Conservation (phyloP, 1,139 yeast species). For the Pichia kudriavzevii region DNA sequence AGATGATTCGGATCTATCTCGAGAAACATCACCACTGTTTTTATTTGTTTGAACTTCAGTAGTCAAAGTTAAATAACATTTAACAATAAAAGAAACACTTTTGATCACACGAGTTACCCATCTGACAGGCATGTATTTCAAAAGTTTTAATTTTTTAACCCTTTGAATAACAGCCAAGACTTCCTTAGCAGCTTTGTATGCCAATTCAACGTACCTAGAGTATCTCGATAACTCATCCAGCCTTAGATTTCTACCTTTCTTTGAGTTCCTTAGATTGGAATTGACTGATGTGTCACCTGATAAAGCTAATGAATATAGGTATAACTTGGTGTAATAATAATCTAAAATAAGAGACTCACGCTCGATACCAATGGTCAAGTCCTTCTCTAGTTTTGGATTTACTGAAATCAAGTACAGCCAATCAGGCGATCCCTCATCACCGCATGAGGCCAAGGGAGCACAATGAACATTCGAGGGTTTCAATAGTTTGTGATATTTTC, state of each 20-base stretch:
- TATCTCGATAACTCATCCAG: conserved; percentile 67
- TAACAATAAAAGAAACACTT: conserved; percentile 84
- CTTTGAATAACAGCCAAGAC: conserved; percentile 65
- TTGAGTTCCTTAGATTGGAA: conserved; percentile 17
- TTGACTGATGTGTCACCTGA: conserved; percentile 34
- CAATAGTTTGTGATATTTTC: conserved; percentile 50
- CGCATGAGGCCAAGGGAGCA: conserved; percentile 13
- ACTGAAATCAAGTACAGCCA: conserved; percentile 17
- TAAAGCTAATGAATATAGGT: conserved; percentile 76
- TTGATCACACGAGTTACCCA: conserved; percentile 88
- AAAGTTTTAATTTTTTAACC: conserved; percentile 54
- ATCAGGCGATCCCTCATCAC: conserved; percentile 14
- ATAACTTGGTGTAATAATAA: conserved; percentile 74
- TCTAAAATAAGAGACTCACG: conserved; percentile 73
- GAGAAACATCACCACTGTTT: neutral
- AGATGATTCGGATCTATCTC: no score
- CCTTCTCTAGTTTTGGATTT: conserved; percentile 32
- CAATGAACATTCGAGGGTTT: conserved; percentile 34
- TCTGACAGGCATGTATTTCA: conserved; percentile 78
- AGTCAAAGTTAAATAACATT: conserved; percentile 67
- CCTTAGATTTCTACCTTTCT: conserved; percentile 33
- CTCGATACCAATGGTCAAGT: conserved; percentile 41
- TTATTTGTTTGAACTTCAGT: conserved; percentile 29
- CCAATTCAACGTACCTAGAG: conserved; percentile 72
- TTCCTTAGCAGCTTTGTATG: conserved; percentile 79